Base-by-base conservation (phyloP, 2,329 filamentous ascomycete genomes). In the Colletotrichum noveboracense region DNA sequence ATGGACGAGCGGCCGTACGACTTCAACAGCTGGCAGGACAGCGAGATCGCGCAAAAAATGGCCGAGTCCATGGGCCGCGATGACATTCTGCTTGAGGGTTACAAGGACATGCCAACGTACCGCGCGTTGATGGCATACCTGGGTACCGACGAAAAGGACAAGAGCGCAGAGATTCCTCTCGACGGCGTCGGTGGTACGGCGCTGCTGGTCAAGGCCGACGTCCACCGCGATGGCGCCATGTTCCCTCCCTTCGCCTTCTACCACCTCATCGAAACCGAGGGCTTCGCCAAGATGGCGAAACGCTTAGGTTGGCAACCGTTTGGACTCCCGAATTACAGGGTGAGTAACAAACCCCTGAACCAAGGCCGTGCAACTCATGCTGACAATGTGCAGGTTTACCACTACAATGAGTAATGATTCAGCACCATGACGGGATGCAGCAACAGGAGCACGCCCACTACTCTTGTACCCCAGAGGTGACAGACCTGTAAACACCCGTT, bases 21-120 rank as follows among this genome's bases (percentile, higher is more conserved):
- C 86, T 98, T 93, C 89, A 99, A 99, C 87, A 98, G 94, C 83
- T 99, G 97, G 97, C 93, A 96, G 81, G 97, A 99, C 83, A 98
- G 95, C 82, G 90, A 93, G 2, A 93, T 90, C 3, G 96, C 97
- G 1, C 90, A 93, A 81, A 90, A 94, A 43, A 87, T 99, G 77
- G 96, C 91, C 3, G 87, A 90, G 13, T 92, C 92, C 80, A 96
- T 99, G 96, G 95, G 92, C 0, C 93, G 93, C 1, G 96, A 99
- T 80, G 97, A 99, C 64, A 96, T 99, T 78, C 86, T 99, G 67
- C 88, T 98, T 6, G 97, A 99, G 85, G 97, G 97, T 8, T 99
- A 99, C 82, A 91, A 91, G 1, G 95, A 98, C 81, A 94, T 98
- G 91, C 92, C 96, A 9, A 99, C 97, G 3, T 98, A 97, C 83